Base-by-base conservation (phyloP, 371 early-diverging fungal genomes). In the Apophysomyces sp. region DNA sequence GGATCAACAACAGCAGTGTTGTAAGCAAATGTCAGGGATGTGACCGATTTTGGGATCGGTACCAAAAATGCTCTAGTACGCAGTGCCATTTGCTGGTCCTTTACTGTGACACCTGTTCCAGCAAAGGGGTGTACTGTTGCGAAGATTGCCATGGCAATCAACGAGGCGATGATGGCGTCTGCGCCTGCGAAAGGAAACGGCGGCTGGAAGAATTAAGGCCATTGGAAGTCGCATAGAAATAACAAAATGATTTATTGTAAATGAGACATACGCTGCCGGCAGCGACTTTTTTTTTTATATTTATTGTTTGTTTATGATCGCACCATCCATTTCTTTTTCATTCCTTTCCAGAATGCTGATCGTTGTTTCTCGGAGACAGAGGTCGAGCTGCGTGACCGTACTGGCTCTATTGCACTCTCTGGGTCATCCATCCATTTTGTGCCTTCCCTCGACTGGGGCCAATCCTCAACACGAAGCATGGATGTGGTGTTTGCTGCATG, bases 361-460 rank as follows among this genome's bases (percentile, higher is more conserved):
- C 57, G 36, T 57, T 30, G 36, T 39, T 57, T 57, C 15, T 57
- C 57, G 12, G 57, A 57, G 26, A 40, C 36, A 24, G 57, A 57
- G 13, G 57, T 27, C 9, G 37, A 40, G 24, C 39, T 34, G 21
- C 37, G 36, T 9, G 40, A 15, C 54, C 9, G 65, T 24, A 28
- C 52, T 30, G 34, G 60, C 24, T 72, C 67, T 37, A 61, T 69
- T 54, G 65, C 61, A 49, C 64, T 66, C 31, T 66, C 73, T 28
- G 73, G 73, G 62, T 73, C 73, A 32, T 73, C 73, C 73, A 73
- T 73, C 73, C 73, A 73, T 15, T 69, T 69, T 11, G 73, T 73
- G 32, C 56, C 34, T 36, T 28, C 30, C 57, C 39, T 29, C 24
- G 13, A 31, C 31, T n/a, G 58, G 6, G 44, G 30, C 49, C 44